Conservation (phyloP, 129 eudicot genomes). For the Silybum marianum region DNA sequence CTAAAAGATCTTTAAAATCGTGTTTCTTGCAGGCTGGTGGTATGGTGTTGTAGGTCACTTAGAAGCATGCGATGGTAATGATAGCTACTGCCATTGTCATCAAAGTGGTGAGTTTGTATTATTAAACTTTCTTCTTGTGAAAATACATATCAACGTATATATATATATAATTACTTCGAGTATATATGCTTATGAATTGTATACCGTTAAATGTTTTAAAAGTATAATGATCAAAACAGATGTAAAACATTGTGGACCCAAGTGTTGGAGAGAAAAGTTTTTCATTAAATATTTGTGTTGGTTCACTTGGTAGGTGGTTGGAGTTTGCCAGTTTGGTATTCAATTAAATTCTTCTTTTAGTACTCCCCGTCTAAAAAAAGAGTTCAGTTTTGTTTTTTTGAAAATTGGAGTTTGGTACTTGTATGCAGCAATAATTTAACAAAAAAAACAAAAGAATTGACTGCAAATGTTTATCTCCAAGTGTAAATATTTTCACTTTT, state of each 20-base stretch:
- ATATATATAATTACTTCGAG: not conserved
- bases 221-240: not conserved
- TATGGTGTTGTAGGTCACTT: slow-evolving; percentile 95
- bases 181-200: not conserved
- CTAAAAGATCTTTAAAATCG: not conserved
- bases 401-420: not conserved
- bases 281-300: slow-evolving; percentile 2
- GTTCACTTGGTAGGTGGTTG: slow-evolving; percentile 9
- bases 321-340: not conserved
- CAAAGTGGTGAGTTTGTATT: slow-evolving; percentile 64
- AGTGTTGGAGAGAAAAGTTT: slow-evolving; percentile 6
- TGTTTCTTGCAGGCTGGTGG: slow-evolving; percentile 89
- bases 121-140: not conserved
- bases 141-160: not conserved
- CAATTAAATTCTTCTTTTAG: not conserved
- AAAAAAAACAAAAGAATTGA: not conserved
- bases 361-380: not conserved
- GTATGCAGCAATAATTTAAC: no score
- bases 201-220: not conserved
- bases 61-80: slow-evolving; percentile 84
- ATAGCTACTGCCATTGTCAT: slow-evolving; percentile 71
- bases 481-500: not conserved
- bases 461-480: not conserved
- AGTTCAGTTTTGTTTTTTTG: not conserved
- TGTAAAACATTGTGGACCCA: not conserved